Evolutionary conservation across 148 eudicot species (phyloP).

Genomic region (Nyssa sinensis): DNA sequence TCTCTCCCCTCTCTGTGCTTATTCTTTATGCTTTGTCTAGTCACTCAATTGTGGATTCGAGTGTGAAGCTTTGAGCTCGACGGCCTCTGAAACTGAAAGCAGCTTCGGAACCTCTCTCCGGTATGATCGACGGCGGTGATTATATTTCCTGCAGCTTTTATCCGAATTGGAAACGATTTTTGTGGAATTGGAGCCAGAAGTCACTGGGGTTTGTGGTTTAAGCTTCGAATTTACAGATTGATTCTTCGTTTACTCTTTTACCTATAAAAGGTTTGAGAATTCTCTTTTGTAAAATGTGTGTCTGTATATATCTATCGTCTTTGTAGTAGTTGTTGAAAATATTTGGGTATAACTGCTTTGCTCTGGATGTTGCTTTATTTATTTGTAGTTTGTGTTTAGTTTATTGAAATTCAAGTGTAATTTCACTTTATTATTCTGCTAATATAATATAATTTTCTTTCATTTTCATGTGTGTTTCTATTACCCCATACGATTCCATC

Average conservation of each 20-base stretch:
- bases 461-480: background rate
- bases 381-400: background rate
- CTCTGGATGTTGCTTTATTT: background rate
- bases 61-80: background rate
- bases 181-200: background rate
- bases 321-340: background rate
- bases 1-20: background rate
- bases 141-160: background rate
- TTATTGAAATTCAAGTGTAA: background rate
- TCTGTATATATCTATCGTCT: background rate
- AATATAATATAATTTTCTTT: background rate
- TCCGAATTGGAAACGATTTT: background rate
- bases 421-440: background rate
- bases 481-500: background rate
- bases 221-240: background rate
- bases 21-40: background rate
- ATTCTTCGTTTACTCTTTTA: background rate
- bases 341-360: background rate
- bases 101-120: constrained; percentile 14
- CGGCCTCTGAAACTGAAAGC: background rate
- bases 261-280: background rate
- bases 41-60: constrained; percentile 1
- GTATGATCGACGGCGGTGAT: constrained; percentile 16
- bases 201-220: constrained; percentile 13
- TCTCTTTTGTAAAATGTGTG: background rate